phyloP scores from a whole-genome alignment of 352 stramenopile species.

The Detonula confervacea region DNA sequence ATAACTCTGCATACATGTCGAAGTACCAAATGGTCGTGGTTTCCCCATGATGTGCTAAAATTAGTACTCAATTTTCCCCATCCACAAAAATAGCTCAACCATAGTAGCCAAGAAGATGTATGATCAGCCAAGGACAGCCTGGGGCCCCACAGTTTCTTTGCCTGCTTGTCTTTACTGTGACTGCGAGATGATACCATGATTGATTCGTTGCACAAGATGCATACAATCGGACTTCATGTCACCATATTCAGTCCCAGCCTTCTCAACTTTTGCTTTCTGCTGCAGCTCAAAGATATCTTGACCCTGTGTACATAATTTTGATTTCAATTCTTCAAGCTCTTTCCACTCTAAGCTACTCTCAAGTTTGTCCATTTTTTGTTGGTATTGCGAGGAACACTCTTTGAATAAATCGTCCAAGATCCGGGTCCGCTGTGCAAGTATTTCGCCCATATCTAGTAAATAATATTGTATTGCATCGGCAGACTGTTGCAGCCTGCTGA shows the following conservation, averaged over 20 bases:
- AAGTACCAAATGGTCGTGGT: too few species aligned
- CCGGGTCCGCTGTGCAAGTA: constrained; percentile 16
- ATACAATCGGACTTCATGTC: constrained; percentile 20
- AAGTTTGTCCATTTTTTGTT: constrained; percentile 7
- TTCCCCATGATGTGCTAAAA: too few species aligned
- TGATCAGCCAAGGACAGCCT: too few species aligned
- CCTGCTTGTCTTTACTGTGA: too few species aligned
- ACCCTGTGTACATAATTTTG: constrained; percentile 16
- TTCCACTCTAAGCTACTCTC: constrained; percentile 30
- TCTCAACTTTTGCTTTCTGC: constrained; percentile 12
- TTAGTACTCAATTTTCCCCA: too few species aligned
- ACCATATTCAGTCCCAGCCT: constrained; percentile 18
- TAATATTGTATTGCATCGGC: constrained; percentile 25
- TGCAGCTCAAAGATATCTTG: constrained; percentile 22
- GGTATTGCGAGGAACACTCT: constrained; percentile 6
- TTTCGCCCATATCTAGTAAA: constrained; percentile 37
- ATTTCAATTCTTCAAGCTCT: constrained; percentile 25
- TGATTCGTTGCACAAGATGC: constrained; percentile 24
- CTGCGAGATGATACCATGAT: constrained; percentile 5
- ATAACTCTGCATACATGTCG: too few species aligned
- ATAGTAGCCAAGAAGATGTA: too few species aligned
- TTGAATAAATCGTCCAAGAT: constrained; percentile 19
- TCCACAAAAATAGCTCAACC: too few species aligned
- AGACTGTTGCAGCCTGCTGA: constrained; percentile 24
- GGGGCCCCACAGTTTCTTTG: too few species aligned